Evolutionary conservation across 192 early-diverging fungal species (phyloP).

Genomic region (Entomortierella chlamydospora): DNA sequence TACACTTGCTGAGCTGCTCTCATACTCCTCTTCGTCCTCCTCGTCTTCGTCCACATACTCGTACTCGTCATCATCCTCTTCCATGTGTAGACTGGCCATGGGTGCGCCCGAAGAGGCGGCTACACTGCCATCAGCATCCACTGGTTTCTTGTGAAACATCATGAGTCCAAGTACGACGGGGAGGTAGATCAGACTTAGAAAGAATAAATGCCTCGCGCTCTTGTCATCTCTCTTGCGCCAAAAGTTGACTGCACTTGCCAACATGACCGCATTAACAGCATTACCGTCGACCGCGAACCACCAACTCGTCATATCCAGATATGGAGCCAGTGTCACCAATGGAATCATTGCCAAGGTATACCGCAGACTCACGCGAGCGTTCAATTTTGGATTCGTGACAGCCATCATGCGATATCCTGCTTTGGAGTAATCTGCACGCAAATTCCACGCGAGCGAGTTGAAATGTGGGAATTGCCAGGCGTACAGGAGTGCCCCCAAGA

Average conservation of each 20-base stretch:
- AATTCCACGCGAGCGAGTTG: slow-evolving; percentile 91
- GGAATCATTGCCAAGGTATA: slow-evolving; percentile 85
- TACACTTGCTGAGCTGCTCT: slow-evolving; percentile 2
- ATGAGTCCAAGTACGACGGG: slow-evolving; percentile 87
- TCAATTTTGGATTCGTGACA: slow-evolving; percentile 87
- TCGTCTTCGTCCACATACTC: slow-evolving; percentile 53
- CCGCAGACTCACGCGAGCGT: slow-evolving; percentile 87
- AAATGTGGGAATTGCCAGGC: slow-evolving; percentile 99
- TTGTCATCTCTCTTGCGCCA: slow-evolving; percentile 84
- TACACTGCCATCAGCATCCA: background rate
- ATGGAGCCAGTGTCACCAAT: slow-evolving; percentile 65
- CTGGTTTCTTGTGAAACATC: slow-evolving; percentile 85
- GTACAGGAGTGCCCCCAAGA: slow-evolving; percentile 86
- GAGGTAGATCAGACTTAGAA: slow-evolving; percentile 90
- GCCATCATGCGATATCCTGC: slow-evolving; percentile 98
- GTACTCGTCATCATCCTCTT: slow-evolving; percentile 52
- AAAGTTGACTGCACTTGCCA: slow-evolving; percentile 78
- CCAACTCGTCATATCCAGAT: slow-evolving; percentile 80
- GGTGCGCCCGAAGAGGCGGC: background rate
- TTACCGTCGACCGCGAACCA: slow-evolving; percentile 84
- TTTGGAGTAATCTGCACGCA: slow-evolving; percentile 94
- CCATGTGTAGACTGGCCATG: background rate
- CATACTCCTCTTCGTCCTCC: slow-evolving; percentile 31
- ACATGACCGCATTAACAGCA: slow-evolving; percentile 81
- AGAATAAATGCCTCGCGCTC: slow-evolving; percentile 90